Base-by-base conservation (phyloP, 257 asterid species). In the Jaltomata sinuosa region DNA sequence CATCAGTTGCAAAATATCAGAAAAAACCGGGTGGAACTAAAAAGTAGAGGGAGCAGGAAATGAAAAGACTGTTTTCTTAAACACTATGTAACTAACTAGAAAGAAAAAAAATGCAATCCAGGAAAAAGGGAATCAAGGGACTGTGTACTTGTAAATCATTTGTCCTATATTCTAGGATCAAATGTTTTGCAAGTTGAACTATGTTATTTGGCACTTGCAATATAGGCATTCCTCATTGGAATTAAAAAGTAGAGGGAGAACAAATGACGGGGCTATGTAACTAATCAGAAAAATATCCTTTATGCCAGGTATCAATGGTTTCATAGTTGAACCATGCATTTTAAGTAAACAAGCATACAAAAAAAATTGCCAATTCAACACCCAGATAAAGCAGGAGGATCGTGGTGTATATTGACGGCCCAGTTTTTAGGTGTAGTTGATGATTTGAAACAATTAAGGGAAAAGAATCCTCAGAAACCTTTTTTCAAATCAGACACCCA, bases 401-500 rank as follows among this genome's bases (percentile, higher is more conserved):
- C 4, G 52, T 36, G 52, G 1, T 8, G 40, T 2, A 34, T 21
- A 40, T 22, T 21, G 53, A 69, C 21, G 19, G 47, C 19, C 21
- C 9, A 38, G 6, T 4, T 3, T 36, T 36, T 36, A 64, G 42
- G 42, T 64, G 42, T 31, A 29, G 42, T 31, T 29, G 40, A 15
- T 64, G n/a, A 31, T 64, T 31, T 29, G 16, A 34, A 68, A 68
- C 29, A 34, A 5, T 19, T 52, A 52, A 68, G 42, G 1, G 55
- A 72, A 40, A 72, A 6, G 55, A 59, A 65, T 86, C 82, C 86
- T 77, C 88, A 72, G 83, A 71, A 76, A 80, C 22, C 77, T 45
- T 52, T n/a, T 84, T 72, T 87, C 64, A 80, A 21, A 87, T 87
- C 89, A 87, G 61, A 87, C 85, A 57, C 83, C 87, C 76, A 19